phyloP scores from a whole-genome alignment of 805 yeast genomes.

The Zygosaccharomyces bailii region DNA sequence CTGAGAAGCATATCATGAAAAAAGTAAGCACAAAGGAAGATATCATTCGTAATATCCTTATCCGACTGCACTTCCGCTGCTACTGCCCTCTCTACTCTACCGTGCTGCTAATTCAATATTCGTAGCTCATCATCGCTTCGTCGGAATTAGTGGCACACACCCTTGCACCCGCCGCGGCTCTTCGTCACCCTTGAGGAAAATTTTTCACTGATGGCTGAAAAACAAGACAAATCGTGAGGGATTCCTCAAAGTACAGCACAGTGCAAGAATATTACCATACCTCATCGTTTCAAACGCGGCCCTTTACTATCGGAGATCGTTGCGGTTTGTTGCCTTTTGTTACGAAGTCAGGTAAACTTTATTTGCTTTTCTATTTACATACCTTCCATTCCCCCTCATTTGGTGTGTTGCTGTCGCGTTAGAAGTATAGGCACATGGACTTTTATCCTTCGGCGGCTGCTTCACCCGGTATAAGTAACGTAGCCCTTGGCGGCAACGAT shows the following conservation, averaged over 20 bases:
- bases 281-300: conserved; percentile 7
- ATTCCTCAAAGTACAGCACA: conserved; percentile 9
- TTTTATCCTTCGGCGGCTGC: conserved; percentile 10
- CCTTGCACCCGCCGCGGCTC: not conserved
- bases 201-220: conserved; percentile 8
- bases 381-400: not conserved
- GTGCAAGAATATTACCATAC: conserved; percentile 3
- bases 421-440: conserved; percentile 3
- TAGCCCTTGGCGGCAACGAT: conserved; percentile 15
- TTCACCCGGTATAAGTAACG: conserved; percentile 5
- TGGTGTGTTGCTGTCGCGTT: conserved; percentile 1
- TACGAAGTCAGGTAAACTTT: not conserved
- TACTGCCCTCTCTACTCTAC: not conserved
- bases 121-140: not conserved
- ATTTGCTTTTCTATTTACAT: conserved; percentile 1
- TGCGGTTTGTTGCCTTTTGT: conserved; percentile 1
- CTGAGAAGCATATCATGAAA: too few species aligned
- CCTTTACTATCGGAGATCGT: not conserved
- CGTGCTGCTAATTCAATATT: not conserved
- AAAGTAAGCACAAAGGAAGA: too few species aligned
- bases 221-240: conserved; percentile 1
- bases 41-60: not conserved
- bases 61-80: not conserved
- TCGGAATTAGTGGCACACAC: not conserved
- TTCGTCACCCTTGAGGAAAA: conserved; percentile 7